Evolutionary conservation across 352 stramenopile genomes (phyloP).

Genomic region (Phytophthora kernoviae): DNA sequence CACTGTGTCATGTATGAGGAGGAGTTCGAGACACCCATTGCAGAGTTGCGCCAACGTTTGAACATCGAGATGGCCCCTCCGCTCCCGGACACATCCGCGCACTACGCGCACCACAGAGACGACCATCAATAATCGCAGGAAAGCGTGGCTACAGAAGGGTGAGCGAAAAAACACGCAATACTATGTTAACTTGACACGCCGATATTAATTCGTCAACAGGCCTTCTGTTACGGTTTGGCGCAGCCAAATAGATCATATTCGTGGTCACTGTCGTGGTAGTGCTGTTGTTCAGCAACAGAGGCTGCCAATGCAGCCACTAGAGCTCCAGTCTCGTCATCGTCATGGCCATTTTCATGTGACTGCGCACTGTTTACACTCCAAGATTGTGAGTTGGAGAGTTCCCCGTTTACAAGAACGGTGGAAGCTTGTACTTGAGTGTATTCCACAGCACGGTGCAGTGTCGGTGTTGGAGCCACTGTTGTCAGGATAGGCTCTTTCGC

Average conservation of each 20-base stretch:
- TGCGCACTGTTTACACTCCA: constrained; percentile 8
- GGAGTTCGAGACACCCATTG: constrained; percentile 92
- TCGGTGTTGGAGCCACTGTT: constrained; percentile 9
- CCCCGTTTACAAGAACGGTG: not conserved
- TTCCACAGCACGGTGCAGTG: constrained; percentile 19
- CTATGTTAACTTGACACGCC: constrained; percentile 13
- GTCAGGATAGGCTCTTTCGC: constrained; percentile 11
- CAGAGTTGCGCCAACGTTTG: constrained; percentile 80
- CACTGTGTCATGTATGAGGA: constrained; percentile 97
- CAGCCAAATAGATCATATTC: constrained; percentile 41
- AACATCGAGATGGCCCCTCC: constrained; percentile 51
- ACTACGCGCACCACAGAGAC: constrained; percentile 32
- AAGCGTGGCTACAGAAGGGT: constrained; percentile 4
- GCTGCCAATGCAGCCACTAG: constrained; percentile 10
- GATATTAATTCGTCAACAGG: not conserved
- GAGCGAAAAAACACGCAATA: constrained; percentile 13
- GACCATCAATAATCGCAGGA: constrained; percentile 16
- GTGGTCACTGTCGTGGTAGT: constrained; percentile 21
- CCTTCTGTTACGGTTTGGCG: constrained; percentile 21
- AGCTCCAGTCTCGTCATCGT: constrained; percentile 21
- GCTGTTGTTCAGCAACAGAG: not conserved
- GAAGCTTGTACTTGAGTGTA: constrained; percentile 19
- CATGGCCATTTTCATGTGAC: not conserved
- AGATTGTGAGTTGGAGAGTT: constrained; percentile 2
- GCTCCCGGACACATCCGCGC: constrained; percentile 35